A percentile compares a stretch with the other conserved stretches of the same genome.
Conservation (phyloP, 1,284 basidiomycete species). For the Microstroma glucosiphilum region DNA sequence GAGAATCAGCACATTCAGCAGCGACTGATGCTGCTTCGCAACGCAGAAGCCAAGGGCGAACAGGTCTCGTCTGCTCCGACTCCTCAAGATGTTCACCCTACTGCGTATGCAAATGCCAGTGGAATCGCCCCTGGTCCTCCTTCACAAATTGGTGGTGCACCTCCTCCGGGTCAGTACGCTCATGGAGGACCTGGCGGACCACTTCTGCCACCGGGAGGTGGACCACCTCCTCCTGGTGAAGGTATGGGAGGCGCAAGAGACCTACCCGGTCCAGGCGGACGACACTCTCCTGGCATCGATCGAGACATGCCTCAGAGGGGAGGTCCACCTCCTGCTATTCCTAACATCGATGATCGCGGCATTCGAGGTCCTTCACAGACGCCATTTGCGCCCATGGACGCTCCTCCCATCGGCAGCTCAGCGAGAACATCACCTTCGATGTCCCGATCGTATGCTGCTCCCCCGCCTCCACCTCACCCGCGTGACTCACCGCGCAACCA, state of each 20-base stretch:
- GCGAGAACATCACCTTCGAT: not conserved
- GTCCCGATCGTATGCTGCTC: slow-evolving; percentile 2
- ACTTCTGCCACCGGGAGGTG: not conserved
- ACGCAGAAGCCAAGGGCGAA: slow-evolving; percentile 71
- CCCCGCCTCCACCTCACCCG: not conserved
- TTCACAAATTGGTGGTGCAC: slow-evolving; percentile 30
- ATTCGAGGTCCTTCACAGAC: slow-evolving; percentile 21
- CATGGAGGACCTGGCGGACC: not conserved
- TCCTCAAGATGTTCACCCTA: slow-evolving; percentile 90
- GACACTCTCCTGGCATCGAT: not conserved
- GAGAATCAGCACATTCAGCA: slow-evolving; percentile 45
- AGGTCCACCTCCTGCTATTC: slow-evolving; percentile 23
- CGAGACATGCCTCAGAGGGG: slow-evolving; percentile 1
- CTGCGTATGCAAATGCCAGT: slow-evolving; percentile 61
- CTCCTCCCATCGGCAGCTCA: slow-evolving; percentile 6
- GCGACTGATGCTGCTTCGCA: slow-evolving; percentile 60
- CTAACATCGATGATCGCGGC: slow-evolving; percentile 31
- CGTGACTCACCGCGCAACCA: not conserved
- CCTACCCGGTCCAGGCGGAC: slow-evolving; percentile 25
- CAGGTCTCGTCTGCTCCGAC: slow-evolving; percentile 73
- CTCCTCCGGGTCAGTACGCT: slow-evolving; percentile 15
- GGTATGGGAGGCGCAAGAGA: slow-evolving; percentile 20
- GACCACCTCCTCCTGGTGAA: not conserved
- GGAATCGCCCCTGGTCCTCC: slow-evolving; percentile 35
- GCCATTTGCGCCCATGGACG: slow-evolving; percentile 16